A percentile compares a stretch with the other conserved stretches of the same genome.
Evolutionary conservation across 257 asterid species (phyloP).

Genomic region (Verbena officinalis): DNA sequence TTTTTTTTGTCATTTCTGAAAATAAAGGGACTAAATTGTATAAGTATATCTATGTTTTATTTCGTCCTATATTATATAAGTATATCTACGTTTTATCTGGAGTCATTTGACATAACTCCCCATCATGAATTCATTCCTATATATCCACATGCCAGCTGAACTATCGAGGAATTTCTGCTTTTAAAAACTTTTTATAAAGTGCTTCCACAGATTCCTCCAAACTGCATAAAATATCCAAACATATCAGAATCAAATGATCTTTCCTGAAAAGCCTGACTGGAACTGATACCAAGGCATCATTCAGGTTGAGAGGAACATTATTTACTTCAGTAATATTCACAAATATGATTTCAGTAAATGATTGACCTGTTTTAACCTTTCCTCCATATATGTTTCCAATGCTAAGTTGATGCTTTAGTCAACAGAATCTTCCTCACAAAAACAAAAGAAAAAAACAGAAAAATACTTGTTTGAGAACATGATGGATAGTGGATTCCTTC

Average conservation of each 20-base stretch:
- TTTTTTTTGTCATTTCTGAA: too few species aligned
- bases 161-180: constrained; percentile 51
- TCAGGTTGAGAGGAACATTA: constrained; percentile 33
- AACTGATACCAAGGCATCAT: constrained; percentile 39
- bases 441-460: constrained; percentile 20
- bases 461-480: constrained; percentile 42
- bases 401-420: constrained; percentile 63
- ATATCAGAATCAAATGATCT: constrained; percentile 63
- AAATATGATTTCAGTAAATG: too few species aligned
- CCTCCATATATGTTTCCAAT: too few species aligned
- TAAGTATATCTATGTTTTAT: too few species aligned
- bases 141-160: constrained; percentile 44
- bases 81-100: too few species aligned
- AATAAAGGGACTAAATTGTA: too few species aligned
- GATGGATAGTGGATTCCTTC: constrained; percentile 74
- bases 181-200: constrained; percentile 47
- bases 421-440: constrained; percentile 57
- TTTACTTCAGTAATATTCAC: neutral
- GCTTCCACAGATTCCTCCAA: constrained; percentile 57
- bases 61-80: too few species aligned
- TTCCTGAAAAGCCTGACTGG: constrained; percentile 43
- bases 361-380: too few species aligned
- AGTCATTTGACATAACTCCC: too few species aligned
- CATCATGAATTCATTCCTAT: constrained; percentile 42
- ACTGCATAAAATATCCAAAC: constrained; percentile 61